These are phyloP conservation scores for Leptographium procerum DNA, from an alignment of 2,329 filamentous ascomycete species.

Conservation along the genomic window DNA sequence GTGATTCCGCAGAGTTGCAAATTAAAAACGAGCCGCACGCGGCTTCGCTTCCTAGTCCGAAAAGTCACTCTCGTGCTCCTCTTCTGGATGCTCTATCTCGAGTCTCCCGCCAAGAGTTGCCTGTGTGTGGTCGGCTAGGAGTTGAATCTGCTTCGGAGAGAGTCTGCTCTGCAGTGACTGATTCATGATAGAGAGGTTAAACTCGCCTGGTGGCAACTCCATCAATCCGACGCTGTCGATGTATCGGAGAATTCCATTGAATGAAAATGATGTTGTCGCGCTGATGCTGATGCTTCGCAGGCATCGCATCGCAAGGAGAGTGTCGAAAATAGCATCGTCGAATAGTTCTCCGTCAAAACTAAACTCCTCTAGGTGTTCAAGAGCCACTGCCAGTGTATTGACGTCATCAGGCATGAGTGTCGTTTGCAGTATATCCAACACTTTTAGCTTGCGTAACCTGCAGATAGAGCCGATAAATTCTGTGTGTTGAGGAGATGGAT, in stretches of 20 bases:
- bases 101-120: constrained; percentile 20
- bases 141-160: constrained; percentile 14
- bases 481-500: constrained; percentile 20
- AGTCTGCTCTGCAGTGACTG: constrained; percentile 21
- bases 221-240: constrained; percentile 22
- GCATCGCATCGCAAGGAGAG: constrained; percentile 25
- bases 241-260: constrained; percentile 33
- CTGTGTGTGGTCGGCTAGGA: constrained; percentile 16
- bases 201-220: constrained; percentile 10
- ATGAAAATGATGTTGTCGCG: constrained; percentile 43
- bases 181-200: constrained; percentile 23
- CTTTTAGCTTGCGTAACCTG: constrained; percentile 36
- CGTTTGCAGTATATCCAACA: constrained; percentile 40
- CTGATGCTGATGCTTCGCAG: constrained; percentile 42
- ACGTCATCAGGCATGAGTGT: constrained; percentile 40
- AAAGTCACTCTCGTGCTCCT: constrained; percentile 24
- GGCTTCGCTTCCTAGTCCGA: constrained; percentile 13
- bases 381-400: constrained; percentile 28
- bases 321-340: constrained; percentile 31
- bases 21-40: neutral
- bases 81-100: constrained; percentile 24
- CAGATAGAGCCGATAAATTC: constrained; percentile 30
- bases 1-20: too few species aligned
- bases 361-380: constrained; percentile 42
- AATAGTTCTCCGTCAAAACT: constrained; percentile 43